Percentiles rank a stretch among this genome's conserved stretches.
phyloP scores from a whole-genome alignment of 148 eudicot genomes.

The Rhododendron griersonianum region DNA sequence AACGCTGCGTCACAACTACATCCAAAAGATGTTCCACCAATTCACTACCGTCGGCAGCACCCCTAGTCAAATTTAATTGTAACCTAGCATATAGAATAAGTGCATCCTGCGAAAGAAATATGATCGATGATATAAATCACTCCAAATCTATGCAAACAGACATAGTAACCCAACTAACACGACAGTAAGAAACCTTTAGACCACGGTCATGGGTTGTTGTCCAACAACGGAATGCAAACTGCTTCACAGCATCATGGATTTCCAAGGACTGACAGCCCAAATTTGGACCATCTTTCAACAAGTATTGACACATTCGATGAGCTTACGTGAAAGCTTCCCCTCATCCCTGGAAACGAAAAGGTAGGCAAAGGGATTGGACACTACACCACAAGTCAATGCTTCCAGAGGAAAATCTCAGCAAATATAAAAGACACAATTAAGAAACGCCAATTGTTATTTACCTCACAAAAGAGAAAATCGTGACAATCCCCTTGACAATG shows the following conservation, averaged over 20 bases:
- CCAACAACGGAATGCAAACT: constrained; percentile 74
- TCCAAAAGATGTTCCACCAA: constrained; percentile 78
- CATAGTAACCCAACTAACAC: not conserved
- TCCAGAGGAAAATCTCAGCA: constrained; percentile 7
- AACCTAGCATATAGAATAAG: constrained; percentile 69
- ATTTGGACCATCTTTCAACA: constrained; percentile 90
- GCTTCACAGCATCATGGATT: constrained; percentile 72
- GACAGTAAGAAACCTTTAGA: constrained; percentile 53
- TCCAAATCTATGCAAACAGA: not conserved
- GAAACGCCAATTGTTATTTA: constrained; percentile 4
- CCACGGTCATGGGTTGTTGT: constrained; percentile 56
- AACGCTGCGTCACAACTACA: too few species aligned
- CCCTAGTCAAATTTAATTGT: constrained; percentile 73
- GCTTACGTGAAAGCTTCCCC: constrained; percentile 70
- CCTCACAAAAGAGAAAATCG: constrained; percentile 50
- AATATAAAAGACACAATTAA: constrained; percentile 3
- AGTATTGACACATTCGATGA: constrained; percentile 77
- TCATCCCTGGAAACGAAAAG: constrained; percentile 54
- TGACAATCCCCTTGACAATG: constrained; percentile 47
- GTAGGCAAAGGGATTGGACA: not conserved
- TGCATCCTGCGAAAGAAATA: constrained; percentile 48
- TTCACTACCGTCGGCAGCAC: constrained; percentile 52
- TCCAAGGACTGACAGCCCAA: constrained; percentile 60
- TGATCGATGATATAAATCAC: not conserved
- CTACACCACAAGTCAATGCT: not conserved